These are phyloP conservation scores for Lactarius hengduanensis DNA, from an alignment of 768 basidiomycete species.

Conservation along the genomic window DNA sequence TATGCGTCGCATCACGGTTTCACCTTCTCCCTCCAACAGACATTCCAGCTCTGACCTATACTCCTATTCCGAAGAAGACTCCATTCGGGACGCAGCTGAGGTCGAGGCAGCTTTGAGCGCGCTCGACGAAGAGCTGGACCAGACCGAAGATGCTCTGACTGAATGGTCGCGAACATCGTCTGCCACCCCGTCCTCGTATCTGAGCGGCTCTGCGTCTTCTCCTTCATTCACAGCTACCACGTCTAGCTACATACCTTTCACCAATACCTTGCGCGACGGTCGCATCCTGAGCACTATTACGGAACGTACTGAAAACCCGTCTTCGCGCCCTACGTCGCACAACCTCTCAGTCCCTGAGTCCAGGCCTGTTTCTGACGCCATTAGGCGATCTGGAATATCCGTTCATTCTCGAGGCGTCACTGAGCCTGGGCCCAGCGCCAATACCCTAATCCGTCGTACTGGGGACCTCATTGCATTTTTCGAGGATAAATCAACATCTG, in stretches of 20 bases:
- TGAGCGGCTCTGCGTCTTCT: conserved; percentile 32
- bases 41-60: conserved; percentile 24
- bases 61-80: conserved; percentile 54
- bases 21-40: conserved; percentile 27
- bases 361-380: conserved; percentile 41
- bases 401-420: conserved; percentile 56
- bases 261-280: conserved; percentile 46
- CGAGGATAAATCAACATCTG: conserved; percentile 50
- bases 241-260: conserved; percentile 31
- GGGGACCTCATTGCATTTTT: conserved; percentile 76
- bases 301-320: conserved; percentile 69
- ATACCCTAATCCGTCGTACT: conserved; percentile 53
- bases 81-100: conserved; percentile 47
- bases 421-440: conserved; percentile 43
- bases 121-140: conserved; percentile 65
- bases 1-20: conserved; percentile 31
- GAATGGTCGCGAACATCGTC: conserved; percentile 56
- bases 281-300: conserved; percentile 69
- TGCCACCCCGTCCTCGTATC: conserved; percentile 39
- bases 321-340: conserved; percentile 54
- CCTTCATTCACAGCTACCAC: conserved; percentile 26
- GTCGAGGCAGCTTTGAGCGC: conserved; percentile 67
- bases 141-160: conserved; percentile 62
- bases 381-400: conserved; percentile 43
- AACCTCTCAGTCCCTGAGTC: conserved; percentile 33